phyloP scores from a whole-genome alignment of 2,329 filamentous ascomycete genomes.

The Fusarium sublunatum region DNA sequence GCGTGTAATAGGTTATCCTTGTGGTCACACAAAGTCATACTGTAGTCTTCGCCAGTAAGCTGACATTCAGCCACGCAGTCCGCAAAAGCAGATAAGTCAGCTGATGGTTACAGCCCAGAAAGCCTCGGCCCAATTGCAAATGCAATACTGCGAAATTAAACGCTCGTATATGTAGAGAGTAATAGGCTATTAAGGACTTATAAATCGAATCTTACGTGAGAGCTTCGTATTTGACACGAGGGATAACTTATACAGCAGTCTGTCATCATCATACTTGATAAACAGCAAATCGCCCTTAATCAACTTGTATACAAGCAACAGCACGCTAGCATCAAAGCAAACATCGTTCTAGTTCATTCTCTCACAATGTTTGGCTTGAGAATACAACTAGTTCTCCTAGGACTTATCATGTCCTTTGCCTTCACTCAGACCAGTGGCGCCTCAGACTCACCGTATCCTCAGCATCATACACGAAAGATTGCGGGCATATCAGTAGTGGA shows the following conservation, averaged over 20 bases:
- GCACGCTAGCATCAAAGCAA: neutral
- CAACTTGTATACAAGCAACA: neutral
- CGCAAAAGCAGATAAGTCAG: neutral
- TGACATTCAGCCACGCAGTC: no score
- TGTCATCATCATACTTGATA: neutral
- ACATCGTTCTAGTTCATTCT: neutral
- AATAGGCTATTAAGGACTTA: neutral
- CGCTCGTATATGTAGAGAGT: neutral
- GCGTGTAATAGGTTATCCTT: no score
- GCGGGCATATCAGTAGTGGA: slow-evolving; percentile 13
- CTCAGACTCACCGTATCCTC: rapidly evolving
- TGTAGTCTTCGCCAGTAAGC: no score
- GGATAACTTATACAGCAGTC: neutral
- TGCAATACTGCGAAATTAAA: neutral
- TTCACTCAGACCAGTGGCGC: neutral
- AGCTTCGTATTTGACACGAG: neutral
- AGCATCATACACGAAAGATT: neutral
- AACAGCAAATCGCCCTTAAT: neutral
- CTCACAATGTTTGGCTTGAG: neutral
- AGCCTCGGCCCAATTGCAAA: neutral
- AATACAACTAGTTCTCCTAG: neutral
- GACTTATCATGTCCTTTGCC: neutral
- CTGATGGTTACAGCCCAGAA: neutral
- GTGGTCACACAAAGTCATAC: no score
- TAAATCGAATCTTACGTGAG: neutral